Conservation (phyloP, 768 basidiomycete species). For the Trametes gibbosa region DNA sequence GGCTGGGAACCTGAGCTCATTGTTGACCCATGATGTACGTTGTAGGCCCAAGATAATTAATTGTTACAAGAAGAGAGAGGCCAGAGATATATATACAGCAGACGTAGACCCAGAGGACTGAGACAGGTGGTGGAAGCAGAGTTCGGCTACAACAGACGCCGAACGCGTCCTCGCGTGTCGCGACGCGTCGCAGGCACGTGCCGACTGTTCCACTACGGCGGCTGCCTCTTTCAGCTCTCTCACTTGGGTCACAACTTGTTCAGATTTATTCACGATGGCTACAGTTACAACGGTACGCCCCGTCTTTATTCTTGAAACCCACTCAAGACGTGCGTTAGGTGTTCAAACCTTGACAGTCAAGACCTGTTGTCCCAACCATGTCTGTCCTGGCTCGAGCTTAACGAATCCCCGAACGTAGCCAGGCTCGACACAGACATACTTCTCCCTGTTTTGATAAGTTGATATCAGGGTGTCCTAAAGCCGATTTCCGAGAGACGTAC, state of each 20-base stretch:
- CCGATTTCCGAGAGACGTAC: constrained; percentile 39
- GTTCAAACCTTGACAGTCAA: constrained; percentile 38
- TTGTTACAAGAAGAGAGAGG: background rate
- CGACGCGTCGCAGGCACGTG: constrained; percentile 14
- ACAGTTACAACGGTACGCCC: constrained; percentile 1
- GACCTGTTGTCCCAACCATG: constrained; percentile 77
- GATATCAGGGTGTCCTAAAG: background rate
- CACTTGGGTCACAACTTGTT: background rate
- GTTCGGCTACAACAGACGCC: background rate
- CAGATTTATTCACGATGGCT: background rate
- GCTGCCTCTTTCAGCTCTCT: background rate
- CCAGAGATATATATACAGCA: constrained; percentile 9
- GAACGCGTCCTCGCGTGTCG: background rate
- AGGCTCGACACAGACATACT: constrained; percentile 89
- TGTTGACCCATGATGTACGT: background rate
- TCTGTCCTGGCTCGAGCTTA: constrained; percentile 55
- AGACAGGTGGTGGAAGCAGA: constrained; percentile 3
- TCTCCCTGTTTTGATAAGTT: constrained; percentile 50
- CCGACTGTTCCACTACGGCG: background rate
- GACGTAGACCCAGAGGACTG: background rate
- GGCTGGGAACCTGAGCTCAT: constrained; percentile 14
- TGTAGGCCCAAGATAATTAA: background rate
- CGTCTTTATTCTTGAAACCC: background rate
- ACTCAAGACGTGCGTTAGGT: background rate
- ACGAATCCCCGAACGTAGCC: constrained; percentile 78